Evolutionary conservation across 169 alveolate species (phyloP).

Genomic region (Cryptosporidium sp.): DNA sequence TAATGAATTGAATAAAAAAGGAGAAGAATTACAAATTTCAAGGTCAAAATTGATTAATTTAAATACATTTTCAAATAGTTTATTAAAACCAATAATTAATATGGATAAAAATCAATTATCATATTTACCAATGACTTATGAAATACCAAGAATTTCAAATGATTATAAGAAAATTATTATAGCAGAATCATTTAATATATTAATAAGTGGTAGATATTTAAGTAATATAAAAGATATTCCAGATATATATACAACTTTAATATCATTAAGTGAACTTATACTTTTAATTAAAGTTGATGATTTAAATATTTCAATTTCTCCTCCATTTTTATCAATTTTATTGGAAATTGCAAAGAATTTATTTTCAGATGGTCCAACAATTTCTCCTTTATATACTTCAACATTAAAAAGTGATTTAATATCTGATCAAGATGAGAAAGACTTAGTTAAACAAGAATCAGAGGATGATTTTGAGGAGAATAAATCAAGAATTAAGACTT

Average conservation of each 20-base stretch:
- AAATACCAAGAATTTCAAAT: conserved; percentile 21
- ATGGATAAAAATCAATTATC: not conserved
- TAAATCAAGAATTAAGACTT: not conserved
- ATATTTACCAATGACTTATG: conserved; percentile 22
- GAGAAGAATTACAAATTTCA: not conserved
- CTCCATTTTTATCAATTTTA: conserved; percentile 3
- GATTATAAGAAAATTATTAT: conserved; percentile 10
- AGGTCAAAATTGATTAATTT: not conserved
- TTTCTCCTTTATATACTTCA: conserved; percentile 68
- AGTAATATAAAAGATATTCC: conserved; percentile 61
- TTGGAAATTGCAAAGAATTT: conserved; percentile 23
- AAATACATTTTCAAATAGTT: not conserved
- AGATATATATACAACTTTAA: conserved; percentile 37
- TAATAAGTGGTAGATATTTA: conserved; percentile 30
- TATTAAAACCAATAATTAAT: conserved; percentile 34
- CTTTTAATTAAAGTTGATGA: not conserved
- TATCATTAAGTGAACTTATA: conserved; percentile 52
- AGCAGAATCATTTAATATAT: conserved; percentile 49
- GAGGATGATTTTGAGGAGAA: not conserved
- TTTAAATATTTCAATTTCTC: conserved; percentile 35
- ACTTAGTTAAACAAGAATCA: not conserved
- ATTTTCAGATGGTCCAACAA: conserved; percentile 56
- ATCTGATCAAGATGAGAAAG: not conserved
- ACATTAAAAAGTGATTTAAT: conserved; percentile 4
- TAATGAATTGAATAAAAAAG: not conserved